These are phyloP conservation scores for Francoa sonchifolia DNA, from an alignment of 441 rosid species.

Conservation along the genomic window DNA sequence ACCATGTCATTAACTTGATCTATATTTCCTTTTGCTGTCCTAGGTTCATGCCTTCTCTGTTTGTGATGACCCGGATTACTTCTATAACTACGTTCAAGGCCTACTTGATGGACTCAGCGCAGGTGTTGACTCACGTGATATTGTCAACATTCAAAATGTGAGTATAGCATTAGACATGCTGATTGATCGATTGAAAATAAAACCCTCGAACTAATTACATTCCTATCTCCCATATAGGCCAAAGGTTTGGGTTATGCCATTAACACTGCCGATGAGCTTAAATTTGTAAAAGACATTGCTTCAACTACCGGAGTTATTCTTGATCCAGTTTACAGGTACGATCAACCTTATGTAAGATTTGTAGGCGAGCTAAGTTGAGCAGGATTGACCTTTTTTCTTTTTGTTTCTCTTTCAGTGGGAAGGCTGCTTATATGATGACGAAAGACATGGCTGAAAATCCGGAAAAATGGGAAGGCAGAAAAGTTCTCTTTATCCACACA, in stretches of 20 bases:
- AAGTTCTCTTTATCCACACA: constrained; percentile 68
- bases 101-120: constrained; percentile 72
- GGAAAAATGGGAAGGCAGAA: constrained; percentile 66
- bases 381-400: not conserved
- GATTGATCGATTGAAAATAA: not conserved
- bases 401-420: constrained; percentile 38
- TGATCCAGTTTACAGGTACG: constrained; percentile 88
- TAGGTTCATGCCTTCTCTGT: constrained; percentile 93
- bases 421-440: constrained; percentile 68
- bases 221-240: constrained; percentile 30
- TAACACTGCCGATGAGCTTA: constrained; percentile 64
- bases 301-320: constrained; percentile 63
- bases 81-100: constrained; percentile 70
- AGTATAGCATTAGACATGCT: constrained; percentile 16
- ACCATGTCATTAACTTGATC: constrained; percentile 6
- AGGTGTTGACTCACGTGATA: constrained; percentile 57
- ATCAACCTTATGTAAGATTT: not conserved
- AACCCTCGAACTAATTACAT: not conserved
- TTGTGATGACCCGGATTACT: constrained; percentile 87
- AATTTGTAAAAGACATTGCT: constrained; percentile 73
- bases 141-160: constrained; percentile 58
- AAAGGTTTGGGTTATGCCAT: constrained; percentile 82
- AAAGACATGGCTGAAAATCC: constrained; percentile 65
- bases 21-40: constrained; percentile 9
- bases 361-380: not conserved